Evolutionary conservation across 768 basidiomycete species (phyloP), one percentile per base, ranked within the genome.

Genomic region (Hebeloma cylindrosporum): DNA sequence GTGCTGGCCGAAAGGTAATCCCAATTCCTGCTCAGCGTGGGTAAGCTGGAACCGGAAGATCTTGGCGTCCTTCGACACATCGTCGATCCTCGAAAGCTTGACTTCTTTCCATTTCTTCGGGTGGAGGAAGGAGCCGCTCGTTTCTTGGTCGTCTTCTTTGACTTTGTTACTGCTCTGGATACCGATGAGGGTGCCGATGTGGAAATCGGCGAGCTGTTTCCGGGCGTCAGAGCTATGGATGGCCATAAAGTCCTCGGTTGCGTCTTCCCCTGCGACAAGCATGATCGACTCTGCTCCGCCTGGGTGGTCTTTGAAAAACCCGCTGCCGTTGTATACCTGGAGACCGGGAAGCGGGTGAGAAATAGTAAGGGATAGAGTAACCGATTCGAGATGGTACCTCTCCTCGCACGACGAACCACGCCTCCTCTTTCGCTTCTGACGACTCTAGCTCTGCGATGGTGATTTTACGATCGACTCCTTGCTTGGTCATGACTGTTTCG

Each of bases 221-320:
- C 68, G 72, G 2, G 73, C 78, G 44, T 77, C 75, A 7, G 66
- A 59, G n/a, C 75, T 78, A 59, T 82, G 82, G 40, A 83, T 81
- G 0, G 79, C 76, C 59, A 81, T 67, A 59, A 83, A 84, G 47
- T 84, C 81, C 10, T 83, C 82, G 1, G 79, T 76, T 2, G 77
- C 75, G 49, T 84, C 82, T 49, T 80, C 68, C 0, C 80, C 80
- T 1, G 79, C 79, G 7, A 77, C 72, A 14, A 77, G 63, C 10
- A 67, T 60, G 43, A 83, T 84, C 2, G 77, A 77, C 42, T 78
- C 71, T 0, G 68, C 63, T 1, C 82, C 80, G 5, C 80, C 81
- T 0, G 82, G 82, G 53, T 84, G 82, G 10, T 77, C 75, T 4
- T 70, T 63, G 31, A 82, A 61, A 51, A 72, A 82, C 5, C 53